Conservation (phyloP, 768 basidiomycete genomes). For the Brasilioporus rufonigricans region DNA sequence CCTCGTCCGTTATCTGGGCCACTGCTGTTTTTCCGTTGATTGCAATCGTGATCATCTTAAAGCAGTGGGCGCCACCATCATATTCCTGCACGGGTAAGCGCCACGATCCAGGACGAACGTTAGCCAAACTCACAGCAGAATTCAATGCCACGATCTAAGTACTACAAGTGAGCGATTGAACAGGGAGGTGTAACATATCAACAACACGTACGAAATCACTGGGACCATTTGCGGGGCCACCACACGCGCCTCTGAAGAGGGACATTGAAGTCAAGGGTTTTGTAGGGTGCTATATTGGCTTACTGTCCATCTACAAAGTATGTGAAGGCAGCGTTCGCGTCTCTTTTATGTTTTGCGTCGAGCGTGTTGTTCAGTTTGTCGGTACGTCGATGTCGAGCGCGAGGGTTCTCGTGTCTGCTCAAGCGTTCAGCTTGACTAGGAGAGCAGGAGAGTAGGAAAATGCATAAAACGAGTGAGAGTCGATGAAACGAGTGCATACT, state of each 20-base stretch:
- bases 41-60: conserved; percentile 43
- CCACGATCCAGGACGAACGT: background rate
- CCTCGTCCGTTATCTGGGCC: conserved; percentile 46
- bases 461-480: conserved; percentile 22
- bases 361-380: background rate
- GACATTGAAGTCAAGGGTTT: background rate
- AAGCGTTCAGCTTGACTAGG: conserved; percentile 7
- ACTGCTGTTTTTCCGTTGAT: conserved; percentile 35
- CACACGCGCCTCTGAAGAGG: conserved; percentile 42
- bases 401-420: conserved; percentile 11
- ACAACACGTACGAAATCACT: conserved; percentile 26
- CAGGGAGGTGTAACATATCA: background rate
- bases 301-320: conserved; percentile 28
- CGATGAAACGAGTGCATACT: conserved; percentile 29
- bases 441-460: conserved; percentile 15
- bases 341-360: conserved; percentile 16
- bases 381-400: conserved; percentile 8
- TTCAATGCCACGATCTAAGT: conserved; percentile 46
- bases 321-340: conserved; percentile 20
- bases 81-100: conserved; percentile 35
- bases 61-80: conserved; percentile 40
- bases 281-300: background rate
- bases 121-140: conserved; percentile 31
- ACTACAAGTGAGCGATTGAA: background rate
- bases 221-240: conserved; percentile 15